Evolutionary conservation across 306 rosid species (phyloP).

Genomic region (Erythrophleum fordii): DNA sequence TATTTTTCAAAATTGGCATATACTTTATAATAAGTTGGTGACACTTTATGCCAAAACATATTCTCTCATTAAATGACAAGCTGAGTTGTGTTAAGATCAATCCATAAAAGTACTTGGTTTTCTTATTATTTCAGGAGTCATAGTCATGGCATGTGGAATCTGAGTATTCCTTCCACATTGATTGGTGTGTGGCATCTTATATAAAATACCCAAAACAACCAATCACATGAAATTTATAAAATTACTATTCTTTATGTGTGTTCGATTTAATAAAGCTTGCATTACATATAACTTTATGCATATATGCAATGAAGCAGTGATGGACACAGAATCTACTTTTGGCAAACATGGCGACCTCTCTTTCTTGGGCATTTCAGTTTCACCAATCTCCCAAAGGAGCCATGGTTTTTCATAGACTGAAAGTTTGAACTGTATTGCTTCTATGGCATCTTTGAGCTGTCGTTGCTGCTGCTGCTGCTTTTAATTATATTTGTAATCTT

Average conservation of each 20-base stretch:
- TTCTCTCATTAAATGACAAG: not conserved
- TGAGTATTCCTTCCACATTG: not conserved
- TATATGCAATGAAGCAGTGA: not conserved
- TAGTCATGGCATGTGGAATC: not conserved
- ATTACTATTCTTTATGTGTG: not conserved
- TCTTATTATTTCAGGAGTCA: not conserved
- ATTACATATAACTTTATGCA: not conserved
- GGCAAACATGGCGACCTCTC: not conserved
- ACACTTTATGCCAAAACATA: not conserved
- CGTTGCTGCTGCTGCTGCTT: not conserved
- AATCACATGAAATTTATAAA: not conserved
- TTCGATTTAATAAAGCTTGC: not conserved
- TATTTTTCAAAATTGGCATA: not conserved
- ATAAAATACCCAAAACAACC: not conserved
- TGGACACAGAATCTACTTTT: not conserved
- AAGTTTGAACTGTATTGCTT: not conserved
- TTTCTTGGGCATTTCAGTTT: not conserved
- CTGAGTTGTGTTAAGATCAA: not conserved
- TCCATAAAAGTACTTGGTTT: not conserved
- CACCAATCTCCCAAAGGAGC: not conserved
- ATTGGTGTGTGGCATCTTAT: not conserved
- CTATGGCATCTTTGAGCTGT: not conserved
- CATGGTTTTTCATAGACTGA: not conserved
- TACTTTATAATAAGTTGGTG: not conserved
- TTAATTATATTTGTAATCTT: not conserved